phyloP scores from a whole-genome alignment of 2,329 filamentous ascomycete species.

The Ophiosphaerella korrae region DNA sequence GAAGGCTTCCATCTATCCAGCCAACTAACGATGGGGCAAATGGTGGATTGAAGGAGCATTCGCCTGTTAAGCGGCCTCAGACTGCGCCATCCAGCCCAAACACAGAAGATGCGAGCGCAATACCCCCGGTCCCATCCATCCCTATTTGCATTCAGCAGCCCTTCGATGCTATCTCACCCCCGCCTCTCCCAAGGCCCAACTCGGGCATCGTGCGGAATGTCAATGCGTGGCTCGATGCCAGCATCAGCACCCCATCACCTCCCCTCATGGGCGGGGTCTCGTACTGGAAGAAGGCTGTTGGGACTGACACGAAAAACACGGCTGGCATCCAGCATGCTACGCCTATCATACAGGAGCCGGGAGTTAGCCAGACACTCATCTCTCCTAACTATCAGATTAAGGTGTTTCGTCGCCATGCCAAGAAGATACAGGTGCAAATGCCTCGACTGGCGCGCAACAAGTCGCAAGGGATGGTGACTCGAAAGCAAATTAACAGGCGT shows the following conservation, averaged over 20 bases:
- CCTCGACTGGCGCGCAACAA: constrained; percentile 28
- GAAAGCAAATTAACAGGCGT: constrained; percentile 22
- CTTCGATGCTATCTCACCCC: constrained; percentile 14
- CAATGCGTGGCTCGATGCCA: constrained; percentile 42
- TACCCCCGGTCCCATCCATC: constrained; percentile 7
- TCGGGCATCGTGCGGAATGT: constrained; percentile 34
- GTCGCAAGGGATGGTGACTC: constrained; percentile 15
- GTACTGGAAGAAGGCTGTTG: constrained; percentile 37
- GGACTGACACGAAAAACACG: constrained; percentile 6
- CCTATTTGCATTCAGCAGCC: constrained; percentile 13
- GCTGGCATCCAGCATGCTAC: constrained; percentile 33
- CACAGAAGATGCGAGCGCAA: background rate
- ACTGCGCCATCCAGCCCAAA: constrained; percentile 29
- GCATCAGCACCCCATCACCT: constrained; percentile 27
- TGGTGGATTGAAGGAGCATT: constrained; percentile 5
- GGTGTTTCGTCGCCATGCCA: constrained; percentile 32
- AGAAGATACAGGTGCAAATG: constrained; percentile 38
- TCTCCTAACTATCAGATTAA: constrained; percentile 27
- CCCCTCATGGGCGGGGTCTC: constrained; percentile 41
- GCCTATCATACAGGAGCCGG: constrained; percentile 25
- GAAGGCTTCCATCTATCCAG: constrained; percentile 25
- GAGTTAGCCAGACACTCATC: constrained; percentile 14
- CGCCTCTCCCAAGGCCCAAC: constrained; percentile 32
- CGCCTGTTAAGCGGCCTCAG: constrained; percentile 24
- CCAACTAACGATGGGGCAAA: constrained; percentile 2